Percentiles rank a stretch among this genome's conserved stretches.
Conservation (phyloP, 257 asterid species). For the Echites panduratus region DNA sequence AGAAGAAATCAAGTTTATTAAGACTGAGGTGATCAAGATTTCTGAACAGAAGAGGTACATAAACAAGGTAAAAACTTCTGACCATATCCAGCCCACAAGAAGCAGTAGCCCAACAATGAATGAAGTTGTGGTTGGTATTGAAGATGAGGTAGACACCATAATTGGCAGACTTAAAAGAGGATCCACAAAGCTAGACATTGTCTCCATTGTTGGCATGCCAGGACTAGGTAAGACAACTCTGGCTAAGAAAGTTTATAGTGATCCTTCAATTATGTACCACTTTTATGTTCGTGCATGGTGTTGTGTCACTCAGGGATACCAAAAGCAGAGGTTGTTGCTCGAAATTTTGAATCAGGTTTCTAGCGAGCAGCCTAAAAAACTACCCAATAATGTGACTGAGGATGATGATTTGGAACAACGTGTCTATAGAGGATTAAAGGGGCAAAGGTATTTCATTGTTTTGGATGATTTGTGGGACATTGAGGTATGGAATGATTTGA, state of each 20-base stretch:
- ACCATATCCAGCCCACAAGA: neutral
- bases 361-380: neutral
- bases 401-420: conserved; percentile 4
- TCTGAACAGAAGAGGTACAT: neutral
- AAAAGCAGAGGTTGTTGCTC: conserved; percentile 1
- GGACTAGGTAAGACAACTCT: conserved; percentile 21
- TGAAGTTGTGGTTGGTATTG: conserved; percentile 9
- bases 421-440: neutral
- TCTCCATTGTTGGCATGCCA: conserved; percentile 11
- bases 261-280: neutral
- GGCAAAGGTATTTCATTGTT: conserved; percentile 8
- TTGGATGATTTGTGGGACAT: conserved; percentile 21
- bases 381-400: neutral
- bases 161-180: neutral
- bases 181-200: neutral
- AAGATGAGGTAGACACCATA: conserved; percentile 1
- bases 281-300: conserved; percentile 10
- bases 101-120: neutral
- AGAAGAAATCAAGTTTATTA: conserved; percentile 1
- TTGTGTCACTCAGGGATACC: conserved; percentile 3
- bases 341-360: conserved; percentile 5
- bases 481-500: conserved; percentile 9
- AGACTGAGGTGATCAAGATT: neutral
- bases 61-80: too few species aligned
- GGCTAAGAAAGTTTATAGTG: conserved; percentile 10